Evolutionary conservation across 75 land plant species (phyloP), one percentile per base, ranked within the genome.

Genomic region (Cupressus sempervirens): DNA sequence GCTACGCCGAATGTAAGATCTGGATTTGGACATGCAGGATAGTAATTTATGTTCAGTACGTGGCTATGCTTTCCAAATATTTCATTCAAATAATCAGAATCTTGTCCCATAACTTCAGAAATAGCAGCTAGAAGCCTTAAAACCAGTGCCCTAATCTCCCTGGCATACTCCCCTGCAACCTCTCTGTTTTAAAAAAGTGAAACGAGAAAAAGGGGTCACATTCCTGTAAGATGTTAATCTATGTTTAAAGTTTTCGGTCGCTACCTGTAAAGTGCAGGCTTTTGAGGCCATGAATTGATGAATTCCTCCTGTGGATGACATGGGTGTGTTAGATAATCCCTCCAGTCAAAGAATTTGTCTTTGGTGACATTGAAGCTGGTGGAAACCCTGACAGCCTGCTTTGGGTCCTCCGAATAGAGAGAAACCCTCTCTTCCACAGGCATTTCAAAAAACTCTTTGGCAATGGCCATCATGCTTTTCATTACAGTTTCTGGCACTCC

Each of bases 11-110:
- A 88, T 14, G 94, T 94, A 6, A 93, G 90, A 50, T 90, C 93
- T 68, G 94, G 95, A 52, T 94, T 88, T 15, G 94, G 95, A 74
- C 95, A 94, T 29, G 93, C 87, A 16, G 94, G 95, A 76, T 94
- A 94, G 87, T 89, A 93, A 83, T 94, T 94, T 54, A 91, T 50
- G 3, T 86, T 87, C 92, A 93, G 88, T 80, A 86, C 91, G 52
- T 91, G 90, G 3, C 84, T 88, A 29, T 92, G 90, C 58, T 86
- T 88, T 20, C 94, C 90, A n/a, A 92, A n/a, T 4, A 87, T 76
- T 38, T n/a, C 85, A 23, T 72, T 85, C 43, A 90, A 86, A 84
- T 88, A 81, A n/a, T 92, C 85, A n/a, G 36, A 84, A 9, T 87
- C 85, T 29, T 92, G 73, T 3, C 93, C 95, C 46, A 92, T 82